Evolutionary conservation across 352 stramenopile species (phyloP).

Genomic region (Phytophthora syringae): DNA sequence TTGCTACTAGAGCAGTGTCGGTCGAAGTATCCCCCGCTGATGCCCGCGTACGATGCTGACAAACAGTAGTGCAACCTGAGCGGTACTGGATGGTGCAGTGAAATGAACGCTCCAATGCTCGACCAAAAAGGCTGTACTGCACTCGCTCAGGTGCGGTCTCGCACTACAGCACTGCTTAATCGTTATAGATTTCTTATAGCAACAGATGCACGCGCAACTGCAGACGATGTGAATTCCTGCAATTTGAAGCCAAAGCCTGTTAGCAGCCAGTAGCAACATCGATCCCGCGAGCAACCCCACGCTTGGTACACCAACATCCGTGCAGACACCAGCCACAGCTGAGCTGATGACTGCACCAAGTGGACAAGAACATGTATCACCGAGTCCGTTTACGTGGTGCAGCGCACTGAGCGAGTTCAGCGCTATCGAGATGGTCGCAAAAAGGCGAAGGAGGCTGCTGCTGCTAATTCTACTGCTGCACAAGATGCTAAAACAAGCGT

Average conservation of each 20-base stretch:
- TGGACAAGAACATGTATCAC: too few species aligned
- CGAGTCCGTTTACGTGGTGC: too few species aligned
- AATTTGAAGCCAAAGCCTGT: neutral
- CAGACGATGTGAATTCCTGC: neutral
- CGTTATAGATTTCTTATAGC: neutral
- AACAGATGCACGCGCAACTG: conserved; percentile 6
- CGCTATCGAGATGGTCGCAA: conserved; percentile 1
- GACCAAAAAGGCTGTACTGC: conserved; percentile 8
- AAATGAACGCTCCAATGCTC: conserved; percentile 2
- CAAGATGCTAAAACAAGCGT: neutral
- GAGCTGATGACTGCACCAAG: too few species aligned
- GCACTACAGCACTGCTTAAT: conserved; percentile 8
- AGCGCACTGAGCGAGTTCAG: neutral
- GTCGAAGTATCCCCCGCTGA: conserved; percentile 8
- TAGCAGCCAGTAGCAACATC: neutral
- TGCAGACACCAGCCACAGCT: too few species aligned
- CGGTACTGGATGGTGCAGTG: conserved; percentile 5
- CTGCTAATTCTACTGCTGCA: neutral
- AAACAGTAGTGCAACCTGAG: too few species aligned
- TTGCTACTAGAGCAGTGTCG: neutral
- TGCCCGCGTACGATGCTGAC: too few species aligned
- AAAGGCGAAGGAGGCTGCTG: conserved; percentile 4
- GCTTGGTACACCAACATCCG: too few species aligned
- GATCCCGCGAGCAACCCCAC: neutral
- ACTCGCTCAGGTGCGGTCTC: neutral